Percentiles rank a stretch among this genome's conserved stretches.
These are phyloP conservation scores for Jatropha podagrica DNA, from an alignment of 441 rosid genomes.

Conservation along the genomic window DNA sequence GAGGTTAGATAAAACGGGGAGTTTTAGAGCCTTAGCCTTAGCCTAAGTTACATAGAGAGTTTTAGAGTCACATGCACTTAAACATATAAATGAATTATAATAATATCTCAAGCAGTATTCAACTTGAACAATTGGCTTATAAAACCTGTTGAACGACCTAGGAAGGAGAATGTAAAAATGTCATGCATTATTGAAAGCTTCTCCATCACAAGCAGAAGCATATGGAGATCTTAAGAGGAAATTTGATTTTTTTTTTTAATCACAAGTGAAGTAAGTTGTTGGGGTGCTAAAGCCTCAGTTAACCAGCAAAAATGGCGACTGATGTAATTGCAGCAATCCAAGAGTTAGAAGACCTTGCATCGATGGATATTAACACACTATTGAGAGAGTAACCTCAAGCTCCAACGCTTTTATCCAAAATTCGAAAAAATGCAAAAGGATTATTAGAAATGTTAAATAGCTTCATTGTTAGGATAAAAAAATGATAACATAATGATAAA, in stretches of 20 bases:
- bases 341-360: conserved; percentile 62
- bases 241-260: conserved; percentile 56
- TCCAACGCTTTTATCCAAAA: background rate
- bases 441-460: conserved; percentile 11
- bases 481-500: background rate
- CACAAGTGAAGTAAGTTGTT: conserved; percentile 53
- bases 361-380: conserved; percentile 40
- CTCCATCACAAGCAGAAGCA: conserved; percentile 20
- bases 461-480: conserved; percentile 13
- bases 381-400: conserved; percentile 36
- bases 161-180: conserved; percentile 50
- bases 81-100: too few species aligned
- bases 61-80: too few species aligned
- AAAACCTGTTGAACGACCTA: conserved; percentile 65
- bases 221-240: conserved; percentile 60
- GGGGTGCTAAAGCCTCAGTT: conserved; percentile 54
- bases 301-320: conserved; percentile 33
- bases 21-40: too few species aligned
- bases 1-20: too few species aligned
- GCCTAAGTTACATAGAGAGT: too few species aligned
- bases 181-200: conserved; percentile 19
- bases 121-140: conserved; percentile 35
- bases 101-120: too few species aligned
- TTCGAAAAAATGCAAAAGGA: conserved; percentile 15
- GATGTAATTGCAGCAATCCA: conserved; percentile 49